These are phyloP conservation scores for Penicillium sp. DNA, from an alignment of 2,329 filamentous ascomycete genomes.

Conservation along the genomic window DNA sequence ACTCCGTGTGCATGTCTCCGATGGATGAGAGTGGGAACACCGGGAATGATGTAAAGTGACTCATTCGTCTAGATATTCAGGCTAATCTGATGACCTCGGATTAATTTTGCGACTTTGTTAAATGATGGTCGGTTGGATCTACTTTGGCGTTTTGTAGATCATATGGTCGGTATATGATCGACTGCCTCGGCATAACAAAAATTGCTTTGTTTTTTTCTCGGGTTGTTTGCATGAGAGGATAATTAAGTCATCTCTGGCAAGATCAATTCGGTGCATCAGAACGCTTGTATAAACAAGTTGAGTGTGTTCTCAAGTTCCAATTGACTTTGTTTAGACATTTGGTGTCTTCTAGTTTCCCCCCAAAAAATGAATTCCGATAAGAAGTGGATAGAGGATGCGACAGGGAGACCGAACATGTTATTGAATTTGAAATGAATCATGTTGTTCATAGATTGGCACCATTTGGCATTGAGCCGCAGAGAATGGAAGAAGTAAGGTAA, in stretches of 20 bases:
- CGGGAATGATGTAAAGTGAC: background rate
- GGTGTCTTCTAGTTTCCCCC: background rate
- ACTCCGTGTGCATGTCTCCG: background rate
- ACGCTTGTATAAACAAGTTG: background rate
- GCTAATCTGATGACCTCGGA: background rate
- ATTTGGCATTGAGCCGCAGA: background rate
- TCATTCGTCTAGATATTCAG: background rate
- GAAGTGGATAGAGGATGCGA: background rate
- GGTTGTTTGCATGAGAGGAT: background rate
- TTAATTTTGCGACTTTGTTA: background rate
- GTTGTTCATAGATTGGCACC: slow-evolving; percentile 1
- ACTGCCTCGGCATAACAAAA: slow-evolving; percentile 3
- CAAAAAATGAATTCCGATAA: background rate
- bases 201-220: background rate
- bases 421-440: background rate
- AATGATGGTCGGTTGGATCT: background rate
- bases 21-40: background rate
- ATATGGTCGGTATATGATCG: background rate
- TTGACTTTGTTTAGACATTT: background rate
- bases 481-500: background rate
- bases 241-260: background rate
- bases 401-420: background rate
- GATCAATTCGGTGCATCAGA: background rate
- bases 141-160: background rate
- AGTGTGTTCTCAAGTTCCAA: background rate